Base-by-base conservation (phyloP, 345 rosid species). In the Laguncularia racemosa region DNA sequence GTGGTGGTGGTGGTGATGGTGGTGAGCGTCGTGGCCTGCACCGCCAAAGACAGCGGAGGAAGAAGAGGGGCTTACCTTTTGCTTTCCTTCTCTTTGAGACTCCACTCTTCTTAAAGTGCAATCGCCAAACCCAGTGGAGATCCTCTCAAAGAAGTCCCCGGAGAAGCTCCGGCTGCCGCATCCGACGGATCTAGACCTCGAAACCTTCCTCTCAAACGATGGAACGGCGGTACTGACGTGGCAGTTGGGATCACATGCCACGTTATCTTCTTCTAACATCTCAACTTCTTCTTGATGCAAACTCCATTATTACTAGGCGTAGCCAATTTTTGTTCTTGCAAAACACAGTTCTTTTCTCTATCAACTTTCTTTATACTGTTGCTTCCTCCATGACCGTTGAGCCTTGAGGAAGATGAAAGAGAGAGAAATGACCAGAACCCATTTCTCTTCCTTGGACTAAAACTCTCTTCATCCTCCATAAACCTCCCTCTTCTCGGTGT, bases 131-230 rank as follows among this genome's bases (percentile, higher is more conserved):
- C 99, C 99, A 21, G 89, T 93, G 2, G 99, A 90, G 62, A 93
- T 83, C 75, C 96, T 88, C 69, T 85, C 99, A 20, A 93, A 90
- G 76, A 93, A 93, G 56, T 93, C 99, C 9, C 97, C 97, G 0
- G 97, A 89, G 66, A 93, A 93, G 74, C 99, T 93, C 72, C 96
- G 64, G 84, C 95, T 89, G 33, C 99, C 99, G 52, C 99, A 93
- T 11, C 99, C 99, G 7, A 88, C 95, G 57, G 99, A 93, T 81
- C 99, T 87, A 65, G 99, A 93, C 76, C 99, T 84, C n/a, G 99
- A 85, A 11, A 93, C 99, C 61, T 91, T 91, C 47, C 95, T 78
- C 60, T 85, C 96, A 44, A 88, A 78, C 6, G 91, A 83, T 0
- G 96, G 81, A 15, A 70, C 77, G 9, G 86, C 62, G 1, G 73